A percentile compares a stretch with the other conserved stretches of the same genome.
Conservation (phyloP, 2,329 filamentous ascomycete species). For the Aspergillus floridensis region DNA sequence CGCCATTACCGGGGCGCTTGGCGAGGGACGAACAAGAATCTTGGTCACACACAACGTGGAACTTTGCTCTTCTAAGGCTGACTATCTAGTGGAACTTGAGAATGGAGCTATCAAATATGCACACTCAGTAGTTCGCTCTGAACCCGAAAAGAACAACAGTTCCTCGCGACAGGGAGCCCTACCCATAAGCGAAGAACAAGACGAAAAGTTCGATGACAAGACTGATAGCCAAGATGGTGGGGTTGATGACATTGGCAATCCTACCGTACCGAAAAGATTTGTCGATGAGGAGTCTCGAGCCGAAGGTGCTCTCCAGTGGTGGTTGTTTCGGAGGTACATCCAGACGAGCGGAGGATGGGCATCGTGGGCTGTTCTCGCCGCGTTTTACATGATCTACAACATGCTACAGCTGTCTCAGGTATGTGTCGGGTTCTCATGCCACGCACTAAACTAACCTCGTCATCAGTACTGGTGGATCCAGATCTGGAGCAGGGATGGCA, state of each 20-base stretch:
- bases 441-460: neutral
- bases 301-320: neutral
- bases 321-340: neutral
- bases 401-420: neutral
- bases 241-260: neutral
- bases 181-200: neutral
- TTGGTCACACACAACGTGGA: conserved; percentile 50
- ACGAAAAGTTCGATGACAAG: neutral
- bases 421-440: neutral
- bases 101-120: conserved; percentile 5
- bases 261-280: neutral
- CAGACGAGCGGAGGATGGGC: neutral
- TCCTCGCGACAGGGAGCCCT: conserved; percentile 28
- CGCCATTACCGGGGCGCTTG: neutral
- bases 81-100: conserved; percentile 8
- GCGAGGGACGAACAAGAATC: neutral
- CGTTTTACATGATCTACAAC: neutral
- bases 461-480: neutral
- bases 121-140: conserved; percentile 8
- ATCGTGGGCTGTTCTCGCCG: neutral
- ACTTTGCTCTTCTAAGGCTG: conserved; percentile 47
- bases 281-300: neutral
- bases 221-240: neutral
- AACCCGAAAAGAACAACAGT: neutral
- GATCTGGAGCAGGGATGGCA: neutral